Base-by-base conservation (phyloP, 768 basidiomycete genomes). In the Naganishia onofrii region DNA sequence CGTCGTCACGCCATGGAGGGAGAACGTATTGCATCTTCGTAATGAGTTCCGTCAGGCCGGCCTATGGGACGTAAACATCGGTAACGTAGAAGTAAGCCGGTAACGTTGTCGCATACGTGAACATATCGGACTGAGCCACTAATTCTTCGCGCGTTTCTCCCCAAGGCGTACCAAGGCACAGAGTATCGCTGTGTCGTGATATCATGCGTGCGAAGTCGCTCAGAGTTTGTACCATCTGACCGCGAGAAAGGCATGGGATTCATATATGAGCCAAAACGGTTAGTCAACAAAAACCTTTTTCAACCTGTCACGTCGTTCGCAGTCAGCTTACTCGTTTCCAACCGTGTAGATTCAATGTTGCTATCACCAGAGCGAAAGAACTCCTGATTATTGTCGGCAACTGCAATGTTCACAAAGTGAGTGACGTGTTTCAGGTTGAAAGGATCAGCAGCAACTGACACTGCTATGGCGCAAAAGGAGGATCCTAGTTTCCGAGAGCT, bases 361-460 rank as follows among this genome's bases (percentile, higher is more conserved):
- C 81, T 31, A 81, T 81, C 66, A 82, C 81, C 0, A 74, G 82
- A 29, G 81, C 81, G 1, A 81, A 82, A 63, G 81, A 82, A 71
- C 65, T 82, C 1, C 70, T 82, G 29, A 64, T 82, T 44, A 70
- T 81, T 26, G 70, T 82, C 9, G 82, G 82, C 0, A 80, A 81
- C 71, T 76, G 76, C 0, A 72, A 77, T 23, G 74, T 75, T 9
- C 74, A 79, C 34, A 75, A 73, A 54, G 77, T 76, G 5, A n/a
- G 70, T 48, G 3, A 3, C 53, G 0, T 13, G 21, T 28, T 5
- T 0, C 54, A 17, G 51, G 17, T 9, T 2, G 13, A 2, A 9
- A 8, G 1, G 12, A 34, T 36, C 4, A 21, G 17, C n/a, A 0
- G 21, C 21, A 12, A 5, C 19, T 32, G 21, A 31, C 17, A 17